Evolutionary conservation across 202 grass and related monocot species (phyloP).

Genomic region (Zoysia matrella): DNA sequence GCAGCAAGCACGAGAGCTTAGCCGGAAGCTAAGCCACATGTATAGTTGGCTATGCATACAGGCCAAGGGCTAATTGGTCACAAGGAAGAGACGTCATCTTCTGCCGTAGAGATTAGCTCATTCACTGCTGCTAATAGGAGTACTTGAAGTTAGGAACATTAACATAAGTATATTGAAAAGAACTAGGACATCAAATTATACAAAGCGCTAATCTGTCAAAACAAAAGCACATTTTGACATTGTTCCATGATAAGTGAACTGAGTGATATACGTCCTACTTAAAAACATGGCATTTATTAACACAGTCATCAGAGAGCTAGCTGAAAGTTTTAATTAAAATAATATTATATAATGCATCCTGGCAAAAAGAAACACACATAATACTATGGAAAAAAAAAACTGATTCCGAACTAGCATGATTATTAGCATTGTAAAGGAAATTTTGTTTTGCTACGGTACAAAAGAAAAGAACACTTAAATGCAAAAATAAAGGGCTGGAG

Average conservation of each 20-base stretch:
- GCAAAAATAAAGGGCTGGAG: background rate
- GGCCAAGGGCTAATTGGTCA: constrained; percentile 38
- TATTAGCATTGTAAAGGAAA: constrained; percentile 40
- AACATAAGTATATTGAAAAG: background rate
- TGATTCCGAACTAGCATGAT: constrained; percentile 37
- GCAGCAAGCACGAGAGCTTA: constrained; percentile 39
- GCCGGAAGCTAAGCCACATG: constrained; percentile 10
- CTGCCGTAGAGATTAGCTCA: constrained; percentile 16
- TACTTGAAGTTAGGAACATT: background rate
- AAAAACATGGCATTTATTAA: too few relatives aligned
- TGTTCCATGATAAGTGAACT: too few relatives aligned
- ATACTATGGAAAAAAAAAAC: background rate
- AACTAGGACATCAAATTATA: too few relatives aligned
- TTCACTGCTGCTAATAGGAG: background rate
- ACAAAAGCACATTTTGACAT: too few relatives aligned
- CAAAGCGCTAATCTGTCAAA: too few relatives aligned
- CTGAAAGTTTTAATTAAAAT: too few relatives aligned
- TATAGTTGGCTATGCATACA: constrained; percentile 25
- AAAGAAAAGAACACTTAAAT: background rate
- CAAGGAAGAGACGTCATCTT: constrained; percentile 11
- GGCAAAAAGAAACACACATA: background rate
- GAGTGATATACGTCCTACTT: too few relatives aligned
- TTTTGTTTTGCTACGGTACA: constrained; percentile 23
- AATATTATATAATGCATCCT: too few relatives aligned
- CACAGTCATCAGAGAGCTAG: too few relatives aligned